Evolutionary conservation across 169 alveolate genomes (phyloP), one percentile per base, ranked within the genome.

Genomic region (Theileria annulata): DNA sequence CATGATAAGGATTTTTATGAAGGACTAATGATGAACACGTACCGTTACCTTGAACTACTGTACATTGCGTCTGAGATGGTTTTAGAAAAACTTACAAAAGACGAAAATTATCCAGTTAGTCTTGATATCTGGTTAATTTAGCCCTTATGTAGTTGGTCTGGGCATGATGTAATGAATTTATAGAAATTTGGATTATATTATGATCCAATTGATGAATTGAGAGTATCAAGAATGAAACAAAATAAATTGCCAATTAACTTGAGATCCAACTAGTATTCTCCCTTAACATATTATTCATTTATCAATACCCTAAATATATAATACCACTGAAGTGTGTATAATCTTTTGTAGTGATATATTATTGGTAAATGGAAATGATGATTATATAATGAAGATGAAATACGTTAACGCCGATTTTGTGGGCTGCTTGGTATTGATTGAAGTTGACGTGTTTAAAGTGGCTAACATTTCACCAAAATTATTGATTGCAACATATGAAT

Each of bases 401-500:
- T 89, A 92, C 31, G 93, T 97, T 17, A 95, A 92, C 59, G 95
- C 99, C 15, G 93, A 94, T 37, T 85, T 86, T 59, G 96, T 97
- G 19, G 99, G 99, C 8, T 75, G 88, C n/a, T 81, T 90, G 56
- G 87, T 85, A 47, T 63, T 86, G 79, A 87, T 90, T 28, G 94
- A 60, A 86, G 92, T 54, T 51, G 97, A 96, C 73, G 99, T 97
- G 4, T 94, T 97, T 42, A 93, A 98, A 77, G 95, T 93, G 21
- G 92, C 97, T 8, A 96, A 94, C 70, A 95, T 97, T 23, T 95
- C 94, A 80, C 99, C 99, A 3, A 88, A 95, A 51, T 92, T 96
- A 30, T 87, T 90, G 74, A 98, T 96, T n/a, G 99, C 97, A 0
- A 95, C 97, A 12, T 96, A 95, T 80, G 96, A 95, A 37, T 97